These are phyloP conservation scores for Castanea sativa DNA, from an alignment of 306 rosid species.

Conservation along the genomic window DNA sequence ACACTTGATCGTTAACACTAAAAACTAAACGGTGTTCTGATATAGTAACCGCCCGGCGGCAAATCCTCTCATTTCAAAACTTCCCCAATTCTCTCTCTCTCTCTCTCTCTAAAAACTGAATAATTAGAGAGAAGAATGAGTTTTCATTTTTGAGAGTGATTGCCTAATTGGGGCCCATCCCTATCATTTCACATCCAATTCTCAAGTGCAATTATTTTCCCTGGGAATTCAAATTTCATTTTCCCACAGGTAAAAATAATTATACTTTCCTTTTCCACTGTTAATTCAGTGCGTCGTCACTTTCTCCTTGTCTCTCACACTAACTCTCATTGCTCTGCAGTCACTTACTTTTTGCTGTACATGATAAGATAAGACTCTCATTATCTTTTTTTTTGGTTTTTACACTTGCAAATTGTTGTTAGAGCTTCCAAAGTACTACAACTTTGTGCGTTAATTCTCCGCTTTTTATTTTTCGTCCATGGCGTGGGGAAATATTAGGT, in stretches of 20 bases:
- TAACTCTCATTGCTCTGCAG: no score
- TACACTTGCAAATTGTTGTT: no score
- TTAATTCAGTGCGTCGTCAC: not conserved
- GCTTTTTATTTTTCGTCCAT: slow-evolving; percentile 14
- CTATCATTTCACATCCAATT: no score
- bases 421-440: not conserved
- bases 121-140: not conserved
- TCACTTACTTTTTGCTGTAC: not conserved
- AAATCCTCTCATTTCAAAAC: not conserved
- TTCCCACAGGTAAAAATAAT: no score
- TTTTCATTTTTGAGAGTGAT: not conserved
- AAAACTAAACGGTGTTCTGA: not conserved
- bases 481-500: slow-evolving; percentile 31
- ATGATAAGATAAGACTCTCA: slow-evolving; percentile 32
- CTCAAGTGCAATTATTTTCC: no score
- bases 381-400: no score
- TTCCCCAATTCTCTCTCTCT: not conserved
- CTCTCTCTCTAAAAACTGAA: not conserved
- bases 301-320: not conserved
- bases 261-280: not conserved
- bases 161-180: not conserved
- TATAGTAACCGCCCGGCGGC: slow-evolving; percentile 12
- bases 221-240: no score
- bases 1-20: not conserved
- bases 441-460: not conserved